phyloP scores from a whole-genome alignment of 306 rosid species.

The Mimosa pudica region DNA sequence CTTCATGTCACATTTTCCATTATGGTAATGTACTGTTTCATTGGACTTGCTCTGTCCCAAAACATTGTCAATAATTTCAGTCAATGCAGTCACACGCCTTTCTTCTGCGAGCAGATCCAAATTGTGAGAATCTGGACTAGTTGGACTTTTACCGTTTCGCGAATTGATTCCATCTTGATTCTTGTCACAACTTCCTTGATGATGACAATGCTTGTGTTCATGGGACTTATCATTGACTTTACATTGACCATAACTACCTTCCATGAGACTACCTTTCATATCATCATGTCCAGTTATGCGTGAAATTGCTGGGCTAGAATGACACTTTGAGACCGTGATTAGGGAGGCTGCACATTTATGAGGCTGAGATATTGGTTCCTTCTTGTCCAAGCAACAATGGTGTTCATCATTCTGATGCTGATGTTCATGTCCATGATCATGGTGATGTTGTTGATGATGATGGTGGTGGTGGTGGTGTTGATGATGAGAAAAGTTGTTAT shows the following conservation, averaged over 20 bases:
- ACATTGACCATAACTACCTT: conserved; percentile 34
- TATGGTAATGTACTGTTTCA: conserved; percentile 36
- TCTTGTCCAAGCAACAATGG: conserved; percentile 50
- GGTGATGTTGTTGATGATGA: conserved; percentile 46
- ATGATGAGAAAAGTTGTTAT: conserved; percentile 41
- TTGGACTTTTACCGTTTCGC: conserved; percentile 36
- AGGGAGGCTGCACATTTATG: conserved; percentile 47
- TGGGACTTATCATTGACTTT: conserved; percentile 34
- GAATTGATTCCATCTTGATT: conserved; percentile 36
- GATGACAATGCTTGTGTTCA: conserved; percentile 47
- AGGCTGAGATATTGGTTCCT: conserved; percentile 26
- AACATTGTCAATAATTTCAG: conserved; percentile 28
- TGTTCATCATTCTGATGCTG: conserved; percentile 41
- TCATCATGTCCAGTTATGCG: conserved; percentile 38
- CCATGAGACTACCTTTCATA: conserved; percentile 26
- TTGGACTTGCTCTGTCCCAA: conserved; percentile 33
- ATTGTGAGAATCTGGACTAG: conserved; percentile 33
- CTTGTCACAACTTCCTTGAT: conserved; percentile 39
- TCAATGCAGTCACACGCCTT: background rate
- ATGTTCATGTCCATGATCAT: conserved; percentile 30
- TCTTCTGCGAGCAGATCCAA: conserved; percentile 30
- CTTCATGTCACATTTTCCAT: conserved; percentile 25
- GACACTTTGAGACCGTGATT: conserved; percentile 41
- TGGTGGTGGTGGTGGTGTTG: conserved; percentile 30
- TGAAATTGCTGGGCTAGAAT: conserved; percentile 36